Base-by-base conservation (phyloP, 75 land plant genomes). In the Azolla pinnata region DNA sequence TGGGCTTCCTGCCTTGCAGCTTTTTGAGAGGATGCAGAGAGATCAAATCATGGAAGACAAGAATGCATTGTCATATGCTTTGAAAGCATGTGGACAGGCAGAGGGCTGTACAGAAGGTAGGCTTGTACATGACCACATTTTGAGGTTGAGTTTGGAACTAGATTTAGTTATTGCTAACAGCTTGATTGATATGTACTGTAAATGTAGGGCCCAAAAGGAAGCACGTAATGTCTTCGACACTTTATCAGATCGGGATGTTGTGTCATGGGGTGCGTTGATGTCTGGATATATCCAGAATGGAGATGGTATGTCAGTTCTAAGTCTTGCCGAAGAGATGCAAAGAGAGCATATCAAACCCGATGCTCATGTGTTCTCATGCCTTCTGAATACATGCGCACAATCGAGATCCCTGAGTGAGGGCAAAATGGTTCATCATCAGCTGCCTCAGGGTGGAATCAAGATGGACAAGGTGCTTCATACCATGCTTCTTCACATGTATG, bases 211-310 rank as follows among this genome's bases (percentile, higher is more conserved):
- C 30, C 14, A 66, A 25, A n/a, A 26, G 2, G 61, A 71, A 47
- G 74, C 70, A 27, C 70, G 62, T 44, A 28, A 33, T 31, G 62
- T 65, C 9, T 71, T 71, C 24, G 74, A 65, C 25, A 56, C 57
- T 47, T 56, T 71, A 62, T 44, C 54, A n/a, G 26, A 30, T 24
- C 60, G 60, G 34, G 40, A 67, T 57, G 54, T 66, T 2, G 31
- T 66, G 26, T 65, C 69, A 7, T 67, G 74, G 69, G 58, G 28
- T 58, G 53, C 66, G 23, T 66, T 70, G 60, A 64, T 70, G 29
- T 33, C 34, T 35, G 70, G 60, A n/a, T 64, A 70, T 33, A 21
- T 23, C 29, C 21, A 35, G 29, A 44, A 44, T 34, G 32, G 57
- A 31, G 19, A 0, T 2, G 54, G 47, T 61, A 18, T 5, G 17